These are phyloP conservation scores for Mycena epipterygia DNA, from an alignment of 768 basidiomycete species.

Conservation along the genomic window DNA sequence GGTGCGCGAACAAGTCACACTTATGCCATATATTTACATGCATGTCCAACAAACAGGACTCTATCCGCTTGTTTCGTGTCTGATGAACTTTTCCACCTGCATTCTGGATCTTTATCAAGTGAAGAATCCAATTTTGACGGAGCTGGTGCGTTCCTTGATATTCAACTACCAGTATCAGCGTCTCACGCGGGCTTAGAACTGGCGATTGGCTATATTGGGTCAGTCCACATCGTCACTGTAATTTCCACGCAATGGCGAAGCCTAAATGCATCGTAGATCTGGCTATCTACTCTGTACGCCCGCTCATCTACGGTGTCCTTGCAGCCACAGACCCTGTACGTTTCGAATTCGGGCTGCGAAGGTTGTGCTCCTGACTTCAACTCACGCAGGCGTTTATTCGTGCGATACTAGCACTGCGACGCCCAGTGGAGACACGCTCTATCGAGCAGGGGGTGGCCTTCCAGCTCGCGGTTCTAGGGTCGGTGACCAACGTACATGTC, in stretches of 20 bases:
- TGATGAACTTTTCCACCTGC: slow-evolving; percentile 38
- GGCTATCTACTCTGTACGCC: not conserved
- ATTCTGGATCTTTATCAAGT: slow-evolving; percentile 34
- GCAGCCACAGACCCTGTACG: slow-evolving; percentile 1
- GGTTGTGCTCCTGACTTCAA: too few species aligned
- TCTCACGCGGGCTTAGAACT: not conserved
- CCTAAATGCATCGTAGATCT: not conserved
- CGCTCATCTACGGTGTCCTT: not conserved
- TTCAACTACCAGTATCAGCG: too few species aligned
- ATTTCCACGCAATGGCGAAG: not conserved
- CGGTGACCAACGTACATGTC: not conserved
- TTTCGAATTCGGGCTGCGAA: not conserved
- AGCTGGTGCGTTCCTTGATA: not conserved
- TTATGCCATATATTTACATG: not conserved
- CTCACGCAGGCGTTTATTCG: not conserved
- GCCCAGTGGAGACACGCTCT: not conserved
- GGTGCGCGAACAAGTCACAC: not conserved
- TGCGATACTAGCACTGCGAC: not conserved
- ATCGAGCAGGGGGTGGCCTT: not conserved
- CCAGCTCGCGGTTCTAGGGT: not conserved
- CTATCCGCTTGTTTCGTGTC: slow-evolving; percentile 42
- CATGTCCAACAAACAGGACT: slow-evolving; percentile 22
- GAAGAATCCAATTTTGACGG: not conserved
- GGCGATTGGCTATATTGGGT: not conserved
- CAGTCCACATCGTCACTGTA: not conserved